Conservation (phyloP, 2,329 filamentous ascomycete species). For the Trichoderma koningii region DNA sequence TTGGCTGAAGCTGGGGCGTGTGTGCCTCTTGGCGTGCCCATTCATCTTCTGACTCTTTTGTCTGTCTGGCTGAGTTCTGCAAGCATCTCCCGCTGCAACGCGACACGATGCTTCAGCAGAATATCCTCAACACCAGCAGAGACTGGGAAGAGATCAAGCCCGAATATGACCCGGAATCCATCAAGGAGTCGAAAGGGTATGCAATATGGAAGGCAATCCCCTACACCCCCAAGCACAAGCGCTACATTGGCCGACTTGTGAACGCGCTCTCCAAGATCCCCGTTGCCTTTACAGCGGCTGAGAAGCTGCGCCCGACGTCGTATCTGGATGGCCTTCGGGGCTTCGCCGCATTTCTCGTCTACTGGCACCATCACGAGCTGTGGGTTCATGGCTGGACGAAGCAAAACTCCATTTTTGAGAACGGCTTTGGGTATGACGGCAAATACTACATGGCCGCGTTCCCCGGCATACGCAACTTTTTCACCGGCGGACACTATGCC, state of each 20-base stretch:
- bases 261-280: constrained; percentile 16
- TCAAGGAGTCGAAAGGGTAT: constrained; percentile 31
- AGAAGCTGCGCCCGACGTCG: constrained; percentile 52
- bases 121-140: constrained; percentile 38
- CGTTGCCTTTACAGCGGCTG: constrained; percentile 16
- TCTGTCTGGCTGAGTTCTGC: not conserved
- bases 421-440: constrained; percentile 53
- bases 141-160: constrained; percentile 41
- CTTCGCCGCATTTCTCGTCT: constrained; percentile 67
- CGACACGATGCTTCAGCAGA: constrained; percentile 38
- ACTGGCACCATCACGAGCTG: constrained; percentile 61
- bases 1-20: not conserved
- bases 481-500: constrained; percentile 63
- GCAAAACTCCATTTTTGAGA: constrained; percentile 50
- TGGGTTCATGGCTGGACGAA: constrained; percentile 54
- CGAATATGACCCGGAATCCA: constrained; percentile 30
- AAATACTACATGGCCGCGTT: constrained; percentile 54
- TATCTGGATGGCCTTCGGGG: constrained; percentile 65
- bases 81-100: not conserved
- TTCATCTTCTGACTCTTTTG: not conserved
- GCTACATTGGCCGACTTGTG: constrained; percentile 8
- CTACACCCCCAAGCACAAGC: constrained; percentile 9
- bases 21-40: not conserved
- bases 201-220: constrained; percentile 37
- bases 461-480: constrained; percentile 60